Evolutionary conservation across 306 rosid species (phyloP).

Genomic region (Quercus glauca): DNA sequence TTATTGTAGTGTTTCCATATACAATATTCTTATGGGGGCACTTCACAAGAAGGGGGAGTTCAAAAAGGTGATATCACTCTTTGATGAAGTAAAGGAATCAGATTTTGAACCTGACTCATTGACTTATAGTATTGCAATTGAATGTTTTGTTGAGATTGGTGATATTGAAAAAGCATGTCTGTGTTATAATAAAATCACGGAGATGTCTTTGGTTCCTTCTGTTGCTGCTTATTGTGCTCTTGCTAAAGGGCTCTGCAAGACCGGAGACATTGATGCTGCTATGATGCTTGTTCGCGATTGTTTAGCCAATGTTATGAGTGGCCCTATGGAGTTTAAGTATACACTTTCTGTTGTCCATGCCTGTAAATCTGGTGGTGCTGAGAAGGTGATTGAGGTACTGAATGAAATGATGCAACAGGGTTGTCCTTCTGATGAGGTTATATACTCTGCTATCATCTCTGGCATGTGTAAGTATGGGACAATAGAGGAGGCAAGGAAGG

Average conservation of each 20-base stretch:
- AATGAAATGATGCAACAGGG: conserved; percentile 78
- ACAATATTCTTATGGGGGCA: conserved; percentile 60
- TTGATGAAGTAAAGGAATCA: conserved; percentile 50
- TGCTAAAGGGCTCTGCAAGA: conserved; percentile 59
- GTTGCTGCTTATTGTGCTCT: conserved; percentile 55
- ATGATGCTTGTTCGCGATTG: conserved; percentile 80
- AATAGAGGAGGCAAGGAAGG: conserved; percentile 79
- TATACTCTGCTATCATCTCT: conserved; percentile 62
- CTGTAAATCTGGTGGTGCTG: conserved; percentile 54
- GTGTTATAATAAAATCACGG: conserved; percentile 67
- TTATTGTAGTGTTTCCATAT: conserved; percentile 43
- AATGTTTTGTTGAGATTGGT: conserved; percentile 55
- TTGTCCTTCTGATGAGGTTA: conserved; percentile 42
- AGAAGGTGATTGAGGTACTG: conserved; percentile 54
- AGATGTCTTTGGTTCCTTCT: conserved; percentile 72
- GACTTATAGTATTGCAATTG: conserved; percentile 47
- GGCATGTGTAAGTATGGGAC: conserved; percentile 80
- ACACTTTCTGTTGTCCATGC: conserved; percentile 58
- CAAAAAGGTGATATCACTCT: conserved; percentile 53
- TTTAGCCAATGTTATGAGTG: conserved; percentile 55
- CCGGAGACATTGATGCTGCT: conserved; percentile 76
- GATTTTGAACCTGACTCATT: conserved; percentile 43
- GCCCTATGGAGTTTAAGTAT: conserved; percentile 74
- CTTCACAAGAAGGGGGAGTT: conserved; percentile 48
- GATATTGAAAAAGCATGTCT: conserved; percentile 62